Evolutionary conservation across 2,329 filamentous ascomycete species (phyloP), one percentile per base, ranked within the genome.

Genomic region (Sphaerostilbella broomeana): DNA sequence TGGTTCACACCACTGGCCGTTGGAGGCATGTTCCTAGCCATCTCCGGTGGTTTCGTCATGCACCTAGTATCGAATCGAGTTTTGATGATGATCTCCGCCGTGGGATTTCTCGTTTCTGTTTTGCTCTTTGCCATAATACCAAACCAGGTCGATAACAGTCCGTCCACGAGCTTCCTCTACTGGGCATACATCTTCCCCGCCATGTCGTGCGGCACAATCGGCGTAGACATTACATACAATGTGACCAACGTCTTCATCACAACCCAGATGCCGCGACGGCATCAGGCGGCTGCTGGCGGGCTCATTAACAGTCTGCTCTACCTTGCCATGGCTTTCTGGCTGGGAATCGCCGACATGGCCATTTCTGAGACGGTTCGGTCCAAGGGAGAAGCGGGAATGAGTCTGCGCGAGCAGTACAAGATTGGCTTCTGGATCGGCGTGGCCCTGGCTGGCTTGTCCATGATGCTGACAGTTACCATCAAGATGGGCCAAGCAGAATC

Each of bases 161-260:
- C 48, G 16, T 56, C 55, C 8, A 54, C 49, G 11, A 43, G 38
- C 30, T 57, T 53, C 40, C 46, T 59, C 21, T 83, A 84, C 66
- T 90, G 84, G 85, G 74, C 79, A 0, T 88, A 75, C 52, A 69
- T 86, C 16, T 86, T 89, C 52, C 81, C 84, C 0, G 65, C 76
- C 38, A 83, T 83, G 79, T 57, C 82, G 4, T 76, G 78, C 46
- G 73, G 72, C 10, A 89, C 84, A 0, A 67, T 88, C 22, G 83
- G 81, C 13, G 78, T 88, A 43, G 85, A 90, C 52, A 77, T 88
- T 39, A 78, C 77, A 6, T 88, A 81, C 62, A 86, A 82, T 53
- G 73, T 88, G 1, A 75, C 79, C 13, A 88, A 84, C 51, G 74
- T 89, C 43, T 89, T 85, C 60, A 83, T 87, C 56, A 87, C 83